phyloP scores from a whole-genome alignment of 257 asterid genomes.

The Avicennia marina region DNA sequence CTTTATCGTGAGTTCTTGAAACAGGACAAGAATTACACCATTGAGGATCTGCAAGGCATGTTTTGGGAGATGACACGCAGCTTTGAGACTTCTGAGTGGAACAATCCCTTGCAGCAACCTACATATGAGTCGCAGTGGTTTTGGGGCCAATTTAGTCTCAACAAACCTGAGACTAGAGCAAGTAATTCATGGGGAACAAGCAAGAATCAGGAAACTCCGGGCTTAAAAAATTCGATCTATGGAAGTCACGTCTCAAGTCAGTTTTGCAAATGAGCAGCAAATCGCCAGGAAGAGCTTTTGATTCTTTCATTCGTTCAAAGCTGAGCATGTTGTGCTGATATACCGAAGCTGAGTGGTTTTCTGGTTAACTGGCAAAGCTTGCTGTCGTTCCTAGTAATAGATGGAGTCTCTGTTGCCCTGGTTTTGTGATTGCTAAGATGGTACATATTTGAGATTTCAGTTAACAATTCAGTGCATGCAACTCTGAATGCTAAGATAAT shows the following conservation, averaged over 20 bases:
- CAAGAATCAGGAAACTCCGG: neutral
- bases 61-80: conserved; percentile 71
- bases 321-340: no score
- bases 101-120: conserved; percentile 17
- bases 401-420: no score
- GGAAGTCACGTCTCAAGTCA: conserved; percentile 14
- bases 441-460: no score
- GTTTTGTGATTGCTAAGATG: no score
- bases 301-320: no score
- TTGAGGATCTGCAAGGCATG: conserved; percentile 63
- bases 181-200: conserved; percentile 17
- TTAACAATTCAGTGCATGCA: no score
- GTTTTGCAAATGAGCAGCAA: conserved; percentile 20
- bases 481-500: no score
- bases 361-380: no score
- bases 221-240: conserved; percentile 4
- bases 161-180: conserved; percentile 4
- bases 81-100: conserved; percentile 35
- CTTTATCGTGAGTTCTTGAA: neutral
- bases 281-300: no score
- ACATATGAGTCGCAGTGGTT: conserved; percentile 21
- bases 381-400: no score
- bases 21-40: conserved; percentile 51
- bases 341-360: no score
- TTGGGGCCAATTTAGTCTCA: conserved; percentile 13